These are phyloP conservation scores for Coemansia sp. DNA, from an alignment of 192 early-diverging fungal species.

Conservation along the genomic window DNA sequence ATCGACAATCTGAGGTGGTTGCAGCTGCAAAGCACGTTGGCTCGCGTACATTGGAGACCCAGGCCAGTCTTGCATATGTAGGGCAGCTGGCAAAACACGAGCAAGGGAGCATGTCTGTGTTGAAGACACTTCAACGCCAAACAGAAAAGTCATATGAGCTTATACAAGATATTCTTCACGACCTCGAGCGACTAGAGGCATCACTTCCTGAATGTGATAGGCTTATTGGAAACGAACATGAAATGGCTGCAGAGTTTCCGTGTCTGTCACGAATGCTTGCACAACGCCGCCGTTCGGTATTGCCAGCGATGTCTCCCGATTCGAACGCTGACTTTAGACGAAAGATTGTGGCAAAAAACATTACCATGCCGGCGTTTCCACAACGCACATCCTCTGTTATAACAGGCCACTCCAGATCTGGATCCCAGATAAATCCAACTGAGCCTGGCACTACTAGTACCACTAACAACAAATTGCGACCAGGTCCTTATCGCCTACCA, in stretches of 20 bases:
- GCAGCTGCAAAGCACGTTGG: constrained; percentile 35
- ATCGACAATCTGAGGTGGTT: constrained; percentile 37
- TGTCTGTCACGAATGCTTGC: constrained; percentile 18
- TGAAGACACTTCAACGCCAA: constrained; percentile 46
- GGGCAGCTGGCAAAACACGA: constrained; percentile 36
- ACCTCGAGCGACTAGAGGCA: constrained; percentile 49
- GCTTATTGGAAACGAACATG: constrained; percentile 18
- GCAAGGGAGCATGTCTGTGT: constrained; percentile 28
- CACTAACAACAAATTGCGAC: constrained; percentile 15
- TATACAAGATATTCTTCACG: constrained; percentile 48
- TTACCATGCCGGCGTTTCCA: constrained; percentile 30
- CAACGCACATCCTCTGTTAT: constrained; percentile 29
- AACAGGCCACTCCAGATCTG: constrained; percentile 13
- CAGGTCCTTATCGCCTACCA: constrained; percentile 26
- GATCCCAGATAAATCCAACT: neutral
- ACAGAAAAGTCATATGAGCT: constrained; percentile 54
- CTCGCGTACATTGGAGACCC: constrained; percentile 26
- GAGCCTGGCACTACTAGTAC: constrained; percentile 6
- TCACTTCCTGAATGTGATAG: constrained; percentile 21
- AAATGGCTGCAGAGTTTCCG: constrained; percentile 20
- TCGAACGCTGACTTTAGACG: constrained; percentile 25
- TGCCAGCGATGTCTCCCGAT: constrained; percentile 18
- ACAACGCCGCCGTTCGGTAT: constrained; percentile 20
- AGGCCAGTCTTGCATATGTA: constrained; percentile 20
- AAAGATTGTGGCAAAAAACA: constrained; percentile 36